Conservation (phyloP, 2,329 filamentous ascomycete species). For the Metarhizium rileyi region DNA sequence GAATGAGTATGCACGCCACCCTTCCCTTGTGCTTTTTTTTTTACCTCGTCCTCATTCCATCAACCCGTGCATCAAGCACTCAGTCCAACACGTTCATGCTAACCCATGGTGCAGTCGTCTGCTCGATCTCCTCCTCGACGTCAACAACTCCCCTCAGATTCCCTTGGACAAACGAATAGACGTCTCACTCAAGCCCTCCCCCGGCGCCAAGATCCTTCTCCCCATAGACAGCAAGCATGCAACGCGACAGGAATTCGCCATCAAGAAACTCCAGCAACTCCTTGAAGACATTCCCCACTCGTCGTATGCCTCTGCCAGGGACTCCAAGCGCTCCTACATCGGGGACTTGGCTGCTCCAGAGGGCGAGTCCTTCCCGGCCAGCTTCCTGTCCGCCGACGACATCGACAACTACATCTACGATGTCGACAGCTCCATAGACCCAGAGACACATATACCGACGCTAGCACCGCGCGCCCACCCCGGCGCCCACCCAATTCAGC, state of each 20-base stretch:
- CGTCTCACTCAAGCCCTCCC: constrained; percentile 41
- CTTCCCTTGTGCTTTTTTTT: neutral
- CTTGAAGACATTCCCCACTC: constrained; percentile 42
- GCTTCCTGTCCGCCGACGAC: constrained; percentile 60
- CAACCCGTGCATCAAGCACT: neutral
- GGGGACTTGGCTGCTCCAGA: constrained; percentile 40
- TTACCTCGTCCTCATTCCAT: neutral
- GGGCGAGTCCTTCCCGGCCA: constrained; percentile 46
- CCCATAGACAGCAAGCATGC: constrained; percentile 24
- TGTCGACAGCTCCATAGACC: constrained; percentile 43
- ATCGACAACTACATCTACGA: constrained; percentile 65
- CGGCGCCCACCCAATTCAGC: constrained; percentile 25
- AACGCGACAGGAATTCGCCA: constrained; percentile 30
- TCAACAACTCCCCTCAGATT: constrained; percentile 78
- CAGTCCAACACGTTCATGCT: neutral
- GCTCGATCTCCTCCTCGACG: constrained; percentile 77
- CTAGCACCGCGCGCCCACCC: constrained; percentile 40
- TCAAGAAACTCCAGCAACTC: constrained; percentile 41
- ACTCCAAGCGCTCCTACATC: constrained; percentile 51
- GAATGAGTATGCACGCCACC: constrained; percentile 62
- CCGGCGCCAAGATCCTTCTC: constrained; percentile 26
- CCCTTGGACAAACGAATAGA: constrained; percentile 66
- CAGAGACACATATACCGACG: constrained; percentile 34
- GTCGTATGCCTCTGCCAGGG: constrained; percentile 43
- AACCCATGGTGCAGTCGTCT: constrained; percentile 53